A percentile compares a stretch with the other conserved stretches of the same genome.
Evolutionary conservation across 179 eudicot genomes (phyloP).

Genomic region (Patellifolia procumbens): DNA sequence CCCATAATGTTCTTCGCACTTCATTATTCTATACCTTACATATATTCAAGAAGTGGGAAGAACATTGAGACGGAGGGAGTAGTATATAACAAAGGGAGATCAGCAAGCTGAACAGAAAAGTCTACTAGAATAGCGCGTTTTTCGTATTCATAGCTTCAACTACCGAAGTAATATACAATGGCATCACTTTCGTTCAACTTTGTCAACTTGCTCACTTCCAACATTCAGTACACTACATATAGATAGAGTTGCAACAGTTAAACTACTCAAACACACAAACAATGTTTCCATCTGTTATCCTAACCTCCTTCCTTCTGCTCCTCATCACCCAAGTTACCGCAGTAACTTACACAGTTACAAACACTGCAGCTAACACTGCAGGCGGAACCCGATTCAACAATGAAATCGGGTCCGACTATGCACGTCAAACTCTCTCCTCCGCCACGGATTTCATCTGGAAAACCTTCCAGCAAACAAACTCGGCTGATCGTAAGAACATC

Average conservation of each 20-base stretch:
- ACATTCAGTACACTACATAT: not conserved
- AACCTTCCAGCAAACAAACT: slow-evolving; percentile 42
- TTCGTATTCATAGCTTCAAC: slow-evolving; percentile 3
- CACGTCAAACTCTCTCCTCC: slow-evolving; percentile 30
- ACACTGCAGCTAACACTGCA: slow-evolving; percentile 28
- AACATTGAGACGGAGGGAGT: too few species aligned
- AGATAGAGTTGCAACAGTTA: not conserved
- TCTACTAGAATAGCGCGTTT: not conserved
- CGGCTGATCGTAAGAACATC: slow-evolving; percentile 42
- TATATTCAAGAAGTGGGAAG: too few species aligned
- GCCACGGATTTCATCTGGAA: slow-evolving; percentile 60
- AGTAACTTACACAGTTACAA: slow-evolving; percentile 23
- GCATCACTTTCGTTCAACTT: not conserved
- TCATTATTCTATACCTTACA: too few species aligned
- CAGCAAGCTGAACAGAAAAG: too few species aligned
- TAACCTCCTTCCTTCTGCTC: slow-evolving; percentile 5
- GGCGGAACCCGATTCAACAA: slow-evolving; percentile 54
- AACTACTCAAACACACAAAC: not conserved
- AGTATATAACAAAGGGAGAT: too few species aligned
- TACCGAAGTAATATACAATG: not conserved
- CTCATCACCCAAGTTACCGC: slow-evolving; percentile 6
- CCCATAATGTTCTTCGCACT: too few species aligned
- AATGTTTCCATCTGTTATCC: not conserved
- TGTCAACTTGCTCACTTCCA: not conserved
- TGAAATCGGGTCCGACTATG: slow-evolving; percentile 48